Percentiles rank a stretch among this genome's conserved stretches.
These are phyloP conservation scores for Microsporum canis DNA, from an alignment of 2,329 filamentous ascomycete genomes.

Conservation along the genomic window DNA sequence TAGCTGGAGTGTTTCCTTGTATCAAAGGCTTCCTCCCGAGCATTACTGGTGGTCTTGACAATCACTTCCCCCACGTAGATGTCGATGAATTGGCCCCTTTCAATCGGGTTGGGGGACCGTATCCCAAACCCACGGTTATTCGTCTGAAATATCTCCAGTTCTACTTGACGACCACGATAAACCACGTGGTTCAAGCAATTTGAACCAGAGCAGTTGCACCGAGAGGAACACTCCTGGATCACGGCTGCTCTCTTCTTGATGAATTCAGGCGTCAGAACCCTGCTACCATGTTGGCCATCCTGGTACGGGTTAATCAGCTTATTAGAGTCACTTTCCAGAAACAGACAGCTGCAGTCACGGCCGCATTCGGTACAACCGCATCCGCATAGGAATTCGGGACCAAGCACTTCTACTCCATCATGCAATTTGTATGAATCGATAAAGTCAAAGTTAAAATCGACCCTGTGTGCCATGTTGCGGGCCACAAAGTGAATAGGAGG, in stretches of 20 bases:
- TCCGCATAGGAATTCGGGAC: constrained; percentile 24
- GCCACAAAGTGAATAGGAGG: constrained; percentile 21
- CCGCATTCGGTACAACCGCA: constrained; percentile 26
- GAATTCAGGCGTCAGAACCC: constrained; percentile 24
- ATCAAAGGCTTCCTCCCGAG: constrained; percentile 25
- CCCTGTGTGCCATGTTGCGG: constrained; percentile 13
- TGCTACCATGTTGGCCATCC: constrained; percentile 12
- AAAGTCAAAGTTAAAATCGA: constrained; percentile 30
- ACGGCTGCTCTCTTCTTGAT: constrained; percentile 23
- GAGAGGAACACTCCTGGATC: constrained; percentile 33
- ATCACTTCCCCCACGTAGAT: constrained; percentile 37
- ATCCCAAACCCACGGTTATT: constrained; percentile 32
- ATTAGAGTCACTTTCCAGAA: constrained; percentile 21
- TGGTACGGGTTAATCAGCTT: constrained; percentile 25
- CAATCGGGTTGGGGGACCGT: constrained; percentile 28
- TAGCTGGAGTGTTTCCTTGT: constrained; percentile 28
- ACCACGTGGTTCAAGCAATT: constrained; percentile 35
- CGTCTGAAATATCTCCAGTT: constrained; percentile 35
- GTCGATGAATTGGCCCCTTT: constrained; percentile 37
- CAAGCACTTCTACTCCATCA: constrained; percentile 21
- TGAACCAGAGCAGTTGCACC: constrained; percentile 25
- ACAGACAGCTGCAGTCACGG: constrained; percentile 22
- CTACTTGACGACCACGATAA: constrained; percentile 29
- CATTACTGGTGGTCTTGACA: constrained; percentile 26
- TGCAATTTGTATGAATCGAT: constrained; percentile 27